Percentiles rank a stretch among this genome's conserved stretches.
These are phyloP conservation scores for Linnemannia exigua DNA, from an alignment of 192 early-diverging fungal species.

Conservation along the genomic window DNA sequence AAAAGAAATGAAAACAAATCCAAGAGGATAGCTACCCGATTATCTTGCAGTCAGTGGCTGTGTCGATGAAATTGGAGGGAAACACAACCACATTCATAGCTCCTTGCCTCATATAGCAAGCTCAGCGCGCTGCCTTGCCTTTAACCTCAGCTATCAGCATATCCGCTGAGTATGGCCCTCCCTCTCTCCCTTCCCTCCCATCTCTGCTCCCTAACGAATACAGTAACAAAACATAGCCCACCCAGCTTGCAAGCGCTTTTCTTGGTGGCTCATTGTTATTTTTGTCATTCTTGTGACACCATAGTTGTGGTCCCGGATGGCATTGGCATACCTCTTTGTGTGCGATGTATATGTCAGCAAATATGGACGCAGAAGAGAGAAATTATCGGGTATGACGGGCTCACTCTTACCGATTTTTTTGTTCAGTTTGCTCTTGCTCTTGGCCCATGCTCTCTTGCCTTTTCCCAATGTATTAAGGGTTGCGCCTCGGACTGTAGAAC, in stretches of 20 bases:
- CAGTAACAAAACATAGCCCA: not conserved
- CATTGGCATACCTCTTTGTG: not conserved
- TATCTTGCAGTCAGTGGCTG: not conserved
- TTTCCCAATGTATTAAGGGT: not conserved
- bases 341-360: not conserved
- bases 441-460: not conserved
- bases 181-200: not conserved
- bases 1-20: not conserved
- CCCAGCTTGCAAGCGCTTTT: not conserved
- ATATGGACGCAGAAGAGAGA: not conserved
- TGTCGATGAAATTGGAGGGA: not conserved
- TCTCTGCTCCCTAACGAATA: not conserved
- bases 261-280: not conserved
- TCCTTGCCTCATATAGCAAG: not conserved
- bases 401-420: slow-evolving; percentile 1
- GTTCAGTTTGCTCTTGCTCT: not conserved
- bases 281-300: not conserved
- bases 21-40: not conserved
- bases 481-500: not conserved
- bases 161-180: not conserved
- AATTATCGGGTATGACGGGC: not conserved
- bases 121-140: not conserved
- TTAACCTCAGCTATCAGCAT: not conserved
- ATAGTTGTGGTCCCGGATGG: too few species aligned
- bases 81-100: not conserved